Evolutionary conservation across 371 early-diverging fungal species (phyloP).

Genomic region (Saksenaea oblongispora): DNA sequence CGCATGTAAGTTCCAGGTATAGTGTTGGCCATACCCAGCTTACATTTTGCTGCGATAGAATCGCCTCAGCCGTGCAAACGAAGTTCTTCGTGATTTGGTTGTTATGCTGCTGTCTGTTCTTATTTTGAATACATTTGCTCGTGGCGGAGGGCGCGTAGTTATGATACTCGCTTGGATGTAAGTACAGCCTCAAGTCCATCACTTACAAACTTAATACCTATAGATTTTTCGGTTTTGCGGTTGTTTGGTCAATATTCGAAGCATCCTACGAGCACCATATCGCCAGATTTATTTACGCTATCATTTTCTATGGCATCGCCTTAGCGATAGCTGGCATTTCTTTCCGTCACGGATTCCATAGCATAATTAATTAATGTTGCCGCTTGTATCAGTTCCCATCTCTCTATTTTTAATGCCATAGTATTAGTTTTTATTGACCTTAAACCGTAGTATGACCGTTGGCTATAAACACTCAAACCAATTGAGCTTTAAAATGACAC

Average conservation of each 20-base stretch:
- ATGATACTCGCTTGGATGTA: constrained; percentile 26
- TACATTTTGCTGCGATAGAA: constrained; percentile 10
- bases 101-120: constrained; percentile 19
- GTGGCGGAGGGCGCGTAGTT: constrained; percentile 21
- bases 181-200: background rate
- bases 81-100: constrained; percentile 18
- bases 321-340: constrained; percentile 28
- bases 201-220: background rate
- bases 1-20: constrained; percentile 14
- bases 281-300: constrained; percentile 22
- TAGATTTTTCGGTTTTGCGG: constrained; percentile 28
- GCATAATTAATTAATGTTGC: background rate
- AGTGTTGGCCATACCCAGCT: no score
- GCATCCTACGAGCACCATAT: constrained; percentile 21
- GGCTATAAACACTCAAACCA: no score
- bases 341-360: constrained; percentile 25
- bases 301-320: constrained; percentile 25
- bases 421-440: no score
- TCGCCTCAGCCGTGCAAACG: constrained; percentile 19
- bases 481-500: no score
- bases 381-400: background rate
- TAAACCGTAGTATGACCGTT: no score
- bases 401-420: no score
- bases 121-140: constrained; percentile 21
- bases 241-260: constrained; percentile 35